Conservation (phyloP, 2,329 filamentous ascomycete species). For the Nemania diffusa region DNA sequence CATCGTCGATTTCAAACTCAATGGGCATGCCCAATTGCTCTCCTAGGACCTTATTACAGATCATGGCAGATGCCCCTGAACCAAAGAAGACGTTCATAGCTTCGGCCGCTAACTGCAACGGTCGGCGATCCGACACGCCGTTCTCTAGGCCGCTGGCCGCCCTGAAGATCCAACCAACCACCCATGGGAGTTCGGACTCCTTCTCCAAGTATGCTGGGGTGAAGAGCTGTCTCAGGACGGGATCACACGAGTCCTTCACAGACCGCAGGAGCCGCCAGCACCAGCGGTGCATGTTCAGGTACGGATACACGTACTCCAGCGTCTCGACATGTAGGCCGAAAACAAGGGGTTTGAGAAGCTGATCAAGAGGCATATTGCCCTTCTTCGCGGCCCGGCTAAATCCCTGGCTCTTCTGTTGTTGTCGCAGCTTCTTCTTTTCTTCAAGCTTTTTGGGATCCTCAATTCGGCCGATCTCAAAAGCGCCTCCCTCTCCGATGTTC, state of each 20-base stretch:
- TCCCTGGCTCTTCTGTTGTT: neutral
- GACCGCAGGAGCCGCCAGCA: constrained; percentile 54
- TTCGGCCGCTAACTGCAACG: constrained; percentile 20
- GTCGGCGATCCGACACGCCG: constrained; percentile 16
- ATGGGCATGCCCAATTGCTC: constrained; percentile 19
- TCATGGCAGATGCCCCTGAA: neutral
- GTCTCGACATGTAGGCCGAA: constrained; percentile 52
- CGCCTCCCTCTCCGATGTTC: constrained; percentile 37
- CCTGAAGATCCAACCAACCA: constrained; percentile 55
- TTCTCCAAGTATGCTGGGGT: constrained; percentile 51
- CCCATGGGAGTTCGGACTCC: constrained; percentile 54
- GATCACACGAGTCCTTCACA: constrained; percentile 48
- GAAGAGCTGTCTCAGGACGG: constrained; percentile 47
- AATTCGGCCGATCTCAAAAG: constrained; percentile 31
- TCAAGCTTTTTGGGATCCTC: constrained; percentile 36
- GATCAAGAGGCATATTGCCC: constrained; percentile 31
- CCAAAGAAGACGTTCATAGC: constrained; percentile 14
- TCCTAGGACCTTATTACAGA: constrained; percentile 1
- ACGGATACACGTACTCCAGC: constrained; percentile 54
- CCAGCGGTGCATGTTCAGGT: constrained; percentile 53
- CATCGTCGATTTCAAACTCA: neutral
- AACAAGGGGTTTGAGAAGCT: constrained; percentile 49
- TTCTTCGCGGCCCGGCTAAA: constrained; percentile 14
- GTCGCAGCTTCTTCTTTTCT: constrained; percentile 28
- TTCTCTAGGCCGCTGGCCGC: constrained; percentile 35